Conservation (phyloP, 2,329 filamentous ascomycete genomes). For the Sarocladium strictum region DNA sequence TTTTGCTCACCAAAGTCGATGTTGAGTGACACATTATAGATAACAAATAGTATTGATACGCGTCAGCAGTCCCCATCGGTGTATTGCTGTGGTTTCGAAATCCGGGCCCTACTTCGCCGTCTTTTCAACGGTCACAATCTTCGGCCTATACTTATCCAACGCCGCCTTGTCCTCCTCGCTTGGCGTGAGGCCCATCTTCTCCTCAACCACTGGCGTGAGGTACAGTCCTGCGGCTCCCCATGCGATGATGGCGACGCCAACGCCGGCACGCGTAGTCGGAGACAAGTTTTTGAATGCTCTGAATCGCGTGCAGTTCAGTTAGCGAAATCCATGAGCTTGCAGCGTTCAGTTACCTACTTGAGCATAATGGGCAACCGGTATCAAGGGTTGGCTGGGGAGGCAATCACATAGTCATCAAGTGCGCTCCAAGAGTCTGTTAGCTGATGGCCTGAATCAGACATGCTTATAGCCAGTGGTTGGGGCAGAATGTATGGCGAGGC, state of each 20-base stretch:
- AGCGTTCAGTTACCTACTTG: not conserved
- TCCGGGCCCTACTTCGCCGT: conserved; percentile 3
- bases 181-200: conserved; percentile 65
- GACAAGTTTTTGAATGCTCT: conserved; percentile 68
- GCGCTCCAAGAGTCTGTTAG: not conserved
- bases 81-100: no score
- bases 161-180: conserved; percentile 67
- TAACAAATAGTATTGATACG: no score
- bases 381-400: not conserved
- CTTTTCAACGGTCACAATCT: conserved; percentile 53
- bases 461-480: no score
- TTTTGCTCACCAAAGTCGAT: not conserved
- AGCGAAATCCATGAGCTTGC: not conserved
- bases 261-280: conserved; percentile 61
- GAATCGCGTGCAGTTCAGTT: not conserved
- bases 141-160: conserved; percentile 56
- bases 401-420: not conserved
- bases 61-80: no score
- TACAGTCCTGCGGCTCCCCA: conserved; percentile 74
- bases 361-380: conserved; percentile 12
- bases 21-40: no score
- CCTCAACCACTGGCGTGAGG: conserved; percentile 65
- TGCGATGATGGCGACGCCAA: conserved; percentile 69
- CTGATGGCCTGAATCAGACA: no score
- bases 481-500: no score